Conservation (phyloP, 805 yeast species). For the Ogataea methanolica region DNA sequence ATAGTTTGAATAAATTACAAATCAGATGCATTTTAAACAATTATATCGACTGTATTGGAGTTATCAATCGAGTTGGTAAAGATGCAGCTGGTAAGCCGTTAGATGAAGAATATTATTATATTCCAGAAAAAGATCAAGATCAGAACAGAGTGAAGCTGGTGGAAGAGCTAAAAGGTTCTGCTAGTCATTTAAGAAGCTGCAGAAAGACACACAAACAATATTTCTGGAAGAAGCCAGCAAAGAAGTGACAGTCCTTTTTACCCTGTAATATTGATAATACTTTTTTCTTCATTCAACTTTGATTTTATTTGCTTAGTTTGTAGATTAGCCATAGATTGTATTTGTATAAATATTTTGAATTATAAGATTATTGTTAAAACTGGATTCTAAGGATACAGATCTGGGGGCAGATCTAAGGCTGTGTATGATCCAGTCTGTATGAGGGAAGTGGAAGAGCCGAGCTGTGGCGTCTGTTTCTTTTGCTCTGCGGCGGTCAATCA, state of each 20-base stretch:
- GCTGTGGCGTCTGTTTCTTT: too few species aligned
- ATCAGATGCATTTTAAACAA: slow-evolving; percentile 40
- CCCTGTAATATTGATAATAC: too few species aligned
- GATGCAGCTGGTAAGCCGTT: slow-evolving; percentile 95
- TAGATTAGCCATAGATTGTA: too few species aligned
- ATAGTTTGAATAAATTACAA: slow-evolving; percentile 40
- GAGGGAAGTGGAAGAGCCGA: too few species aligned
- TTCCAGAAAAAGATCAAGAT: slow-evolving; percentile 78
- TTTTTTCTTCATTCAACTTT: too few species aligned
- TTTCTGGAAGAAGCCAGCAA: slow-evolving; percentile 60
- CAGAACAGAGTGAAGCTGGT: slow-evolving; percentile 64
- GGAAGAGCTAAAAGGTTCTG: slow-evolving; percentile 73
- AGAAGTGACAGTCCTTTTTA: slow-evolving; percentile 3
- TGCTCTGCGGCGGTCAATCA: too few species aligned
- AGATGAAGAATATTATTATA: slow-evolving; percentile 91
- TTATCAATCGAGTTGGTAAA: slow-evolving; percentile 81
- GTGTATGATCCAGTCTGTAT: too few species aligned
- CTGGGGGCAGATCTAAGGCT: too few species aligned
- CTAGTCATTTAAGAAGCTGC: slow-evolving; percentile 72
- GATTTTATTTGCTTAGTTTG: too few species aligned
- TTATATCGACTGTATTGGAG: slow-evolving; percentile 67
- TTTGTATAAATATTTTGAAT: too few species aligned
- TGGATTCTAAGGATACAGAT: too few species aligned
- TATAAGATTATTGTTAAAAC: too few species aligned
- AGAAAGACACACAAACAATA: slow-evolving; percentile 91